phyloP scores from a whole-genome alignment of 2,329 filamentous ascomycete genomes.

The Aspergillus amoenus region DNA sequence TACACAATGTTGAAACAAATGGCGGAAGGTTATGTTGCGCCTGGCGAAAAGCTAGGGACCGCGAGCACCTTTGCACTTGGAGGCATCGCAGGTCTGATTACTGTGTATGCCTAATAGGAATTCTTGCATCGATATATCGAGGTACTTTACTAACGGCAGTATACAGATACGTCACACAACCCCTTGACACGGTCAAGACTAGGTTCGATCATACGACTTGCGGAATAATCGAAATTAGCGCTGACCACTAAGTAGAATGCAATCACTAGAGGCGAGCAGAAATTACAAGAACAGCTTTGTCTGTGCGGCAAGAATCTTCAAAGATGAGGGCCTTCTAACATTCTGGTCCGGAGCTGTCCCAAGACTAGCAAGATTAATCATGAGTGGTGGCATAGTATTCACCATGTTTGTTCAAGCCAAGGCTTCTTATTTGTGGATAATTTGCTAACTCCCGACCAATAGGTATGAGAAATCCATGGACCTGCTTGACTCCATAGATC shows the following conservation, averaged over 20 bases:
- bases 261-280: slow-evolving; percentile 80
- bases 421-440: not conserved
- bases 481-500: slow-evolving; percentile 74
- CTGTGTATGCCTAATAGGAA: slow-evolving; percentile 57
- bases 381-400: slow-evolving; percentile 96
- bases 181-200: slow-evolving; percentile 93
- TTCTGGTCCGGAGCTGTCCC: slow-evolving; percentile 95
- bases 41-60: slow-evolving; percentile 89
- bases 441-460: slow-evolving; percentile 12
- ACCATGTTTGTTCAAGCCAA: slow-evolving; percentile 66
- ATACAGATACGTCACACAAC: slow-evolving; percentile 57
- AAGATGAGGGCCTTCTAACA: slow-evolving; percentile 82
- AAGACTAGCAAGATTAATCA: slow-evolving; percentile 74
- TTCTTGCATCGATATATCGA: not conserved
- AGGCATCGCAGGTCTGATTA: slow-evolving; percentile 83
- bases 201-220: slow-evolving; percentile 37
- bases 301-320: slow-evolving; percentile 80
- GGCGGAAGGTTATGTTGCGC: slow-evolving; percentile 86
- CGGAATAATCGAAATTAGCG: not conserved
- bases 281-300: slow-evolving; percentile 85
- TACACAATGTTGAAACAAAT: slow-evolving; percentile 90
- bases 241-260: slow-evolving; percentile 64
- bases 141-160: slow-evolving; percentile 6
- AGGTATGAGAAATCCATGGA: slow-evolving; percentile 95
- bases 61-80: slow-evolving; percentile 88